Percentiles rank a stretch among this genome's conserved stretches.
Conservation (phyloP, 257 asterid species). For the Solanum pinnatisectum region DNA sequence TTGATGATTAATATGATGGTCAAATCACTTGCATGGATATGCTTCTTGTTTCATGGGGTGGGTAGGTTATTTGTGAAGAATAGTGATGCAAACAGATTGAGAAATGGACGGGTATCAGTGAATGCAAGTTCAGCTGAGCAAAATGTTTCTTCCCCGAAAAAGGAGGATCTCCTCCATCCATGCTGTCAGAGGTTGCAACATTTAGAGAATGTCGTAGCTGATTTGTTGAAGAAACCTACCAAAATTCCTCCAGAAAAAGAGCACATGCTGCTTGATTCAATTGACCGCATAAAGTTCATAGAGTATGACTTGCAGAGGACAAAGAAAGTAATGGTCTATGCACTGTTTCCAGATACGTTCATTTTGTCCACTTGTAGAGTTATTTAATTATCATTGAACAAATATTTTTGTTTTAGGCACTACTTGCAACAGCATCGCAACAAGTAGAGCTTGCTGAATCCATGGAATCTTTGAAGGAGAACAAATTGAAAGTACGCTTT, state of each 20-base stretch:
- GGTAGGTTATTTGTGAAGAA: conserved; percentile 28
- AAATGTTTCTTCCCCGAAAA: conserved; percentile 12
- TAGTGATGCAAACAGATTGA: conserved; percentile 11
- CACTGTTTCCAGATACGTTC: neutral
- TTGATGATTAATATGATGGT: conserved; percentile 20
- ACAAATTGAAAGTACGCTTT: conserved; percentile 39
- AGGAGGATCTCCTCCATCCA: conserved; percentile 49
- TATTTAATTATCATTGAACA: conserved; percentile 1
- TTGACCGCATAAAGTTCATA: conserved; percentile 80
- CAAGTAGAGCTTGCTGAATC: conserved; percentile 91
- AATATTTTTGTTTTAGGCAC: conserved; percentile 37
- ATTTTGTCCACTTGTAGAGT: neutral
- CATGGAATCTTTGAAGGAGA: conserved; percentile 59
- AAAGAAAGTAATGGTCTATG: conserved; percentile 35
- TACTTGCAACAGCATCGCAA: conserved; percentile 74
- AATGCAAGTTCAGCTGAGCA: conserved; percentile 26
- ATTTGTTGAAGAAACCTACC: conserved; percentile 64
- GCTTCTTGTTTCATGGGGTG: conserved; percentile 26
- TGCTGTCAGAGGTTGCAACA: conserved; percentile 81
- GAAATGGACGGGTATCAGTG: conserved; percentile 16
- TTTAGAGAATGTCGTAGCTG: conserved; percentile 61
- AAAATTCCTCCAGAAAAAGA: conserved; percentile 85
- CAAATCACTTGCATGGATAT: conserved; percentile 48
- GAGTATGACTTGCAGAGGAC: conserved; percentile 88
- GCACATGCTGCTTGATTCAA: conserved; percentile 64